A percentile compares a stretch with the other conserved stretches of the same genome.
phyloP scores from a whole-genome alignment of 2,329 filamentous ascomycete genomes.

The Myriosclerotinia scirpicola region DNA sequence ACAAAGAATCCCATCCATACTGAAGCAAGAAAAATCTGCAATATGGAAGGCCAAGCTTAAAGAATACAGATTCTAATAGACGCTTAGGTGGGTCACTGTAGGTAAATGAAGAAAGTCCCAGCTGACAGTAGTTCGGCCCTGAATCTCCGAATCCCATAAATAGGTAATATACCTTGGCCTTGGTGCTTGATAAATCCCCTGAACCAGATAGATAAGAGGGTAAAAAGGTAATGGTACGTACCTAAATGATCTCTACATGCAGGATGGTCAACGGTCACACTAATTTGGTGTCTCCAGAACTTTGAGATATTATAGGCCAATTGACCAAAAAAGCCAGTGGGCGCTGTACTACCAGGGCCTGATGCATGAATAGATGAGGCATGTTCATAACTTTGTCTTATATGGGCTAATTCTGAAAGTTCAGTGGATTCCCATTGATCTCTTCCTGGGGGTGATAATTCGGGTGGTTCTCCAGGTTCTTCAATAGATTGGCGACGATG shows the following conservation, averaged over 20 bases:
- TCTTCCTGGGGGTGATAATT: slow-evolving; percentile 24
- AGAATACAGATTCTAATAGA: not conserved
- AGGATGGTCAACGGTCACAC: slow-evolving; percentile 50
- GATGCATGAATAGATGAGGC: slow-evolving; percentile 27
- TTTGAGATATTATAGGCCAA: slow-evolving; percentile 34
- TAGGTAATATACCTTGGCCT: slow-evolving; percentile 18
- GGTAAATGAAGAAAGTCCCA: slow-evolving; percentile 7
- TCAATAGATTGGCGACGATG: slow-evolving; percentile 5
- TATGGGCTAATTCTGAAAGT: slow-evolving; percentile 26
- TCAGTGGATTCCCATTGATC: slow-evolving; percentile 37
- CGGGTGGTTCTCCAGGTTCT: slow-evolving; percentile 23
- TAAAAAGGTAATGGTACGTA: slow-evolving; percentile 40
- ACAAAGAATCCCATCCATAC: not conserved
- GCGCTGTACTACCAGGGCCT: slow-evolving; percentile 15
- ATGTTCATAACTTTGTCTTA: slow-evolving; percentile 34
- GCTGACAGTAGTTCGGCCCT: slow-evolving; percentile 24
- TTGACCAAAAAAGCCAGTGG: slow-evolving; percentile 28
- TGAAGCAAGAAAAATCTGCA: slow-evolving; percentile 1
- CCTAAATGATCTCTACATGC: slow-evolving; percentile 57
- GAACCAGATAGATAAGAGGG: slow-evolving; percentile 24
- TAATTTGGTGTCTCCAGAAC: slow-evolving; percentile 53
- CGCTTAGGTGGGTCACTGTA: not conserved
- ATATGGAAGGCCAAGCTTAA: not conserved
- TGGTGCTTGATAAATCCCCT: not conserved
- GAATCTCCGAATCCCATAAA: slow-evolving; percentile 23